Evolutionary conservation across 1,139 yeast species (phyloP).

Genomic region (Sporopachydermia cereana): DNA sequence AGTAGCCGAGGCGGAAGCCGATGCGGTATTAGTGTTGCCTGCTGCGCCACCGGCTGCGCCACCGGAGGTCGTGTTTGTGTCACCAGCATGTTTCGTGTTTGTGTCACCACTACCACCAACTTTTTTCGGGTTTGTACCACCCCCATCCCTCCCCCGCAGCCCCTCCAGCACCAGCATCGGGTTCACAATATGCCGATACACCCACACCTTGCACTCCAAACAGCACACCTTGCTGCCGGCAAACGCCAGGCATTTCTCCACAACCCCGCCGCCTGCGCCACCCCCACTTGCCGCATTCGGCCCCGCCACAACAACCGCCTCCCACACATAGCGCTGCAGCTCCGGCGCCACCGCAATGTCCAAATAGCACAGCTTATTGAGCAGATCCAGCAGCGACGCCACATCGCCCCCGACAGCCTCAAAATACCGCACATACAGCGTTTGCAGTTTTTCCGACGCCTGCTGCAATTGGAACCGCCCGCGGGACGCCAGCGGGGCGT

Average conservation of each 20-base stretch:
- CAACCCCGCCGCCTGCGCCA: not conserved
- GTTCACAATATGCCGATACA: constrained; percentile 49
- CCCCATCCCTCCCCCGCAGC: too few species aligned
- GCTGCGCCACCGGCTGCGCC: not conserved
- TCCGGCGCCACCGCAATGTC: constrained; percentile 35
- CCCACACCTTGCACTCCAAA: not conserved
- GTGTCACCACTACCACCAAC: not conserved
- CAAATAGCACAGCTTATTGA: constrained; percentile 38
- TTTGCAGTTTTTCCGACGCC: constrained; percentile 50
- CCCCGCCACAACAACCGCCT: constrained; percentile 38
- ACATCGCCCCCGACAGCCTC: constrained; percentile 25
- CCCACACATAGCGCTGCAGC: constrained; percentile 48
- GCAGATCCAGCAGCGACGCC: constrained; percentile 33
- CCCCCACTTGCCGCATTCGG: not conserved
- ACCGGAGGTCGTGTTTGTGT: not conserved
- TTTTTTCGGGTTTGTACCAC: not conserved
- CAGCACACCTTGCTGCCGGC: not conserved
- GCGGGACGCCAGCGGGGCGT: constrained; percentile 42
- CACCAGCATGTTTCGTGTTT: not conserved
- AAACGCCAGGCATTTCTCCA: not conserved
- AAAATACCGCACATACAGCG: constrained; percentile 39
- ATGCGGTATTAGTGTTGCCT: too few species aligned
- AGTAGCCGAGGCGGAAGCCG: not conserved
- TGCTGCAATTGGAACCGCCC: constrained; percentile 67
- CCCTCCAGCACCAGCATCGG: constrained; percentile 51